phyloP scores from a whole-genome alignment of 2,329 filamentous ascomycete species.

The Penicillium crustosum region DNA sequence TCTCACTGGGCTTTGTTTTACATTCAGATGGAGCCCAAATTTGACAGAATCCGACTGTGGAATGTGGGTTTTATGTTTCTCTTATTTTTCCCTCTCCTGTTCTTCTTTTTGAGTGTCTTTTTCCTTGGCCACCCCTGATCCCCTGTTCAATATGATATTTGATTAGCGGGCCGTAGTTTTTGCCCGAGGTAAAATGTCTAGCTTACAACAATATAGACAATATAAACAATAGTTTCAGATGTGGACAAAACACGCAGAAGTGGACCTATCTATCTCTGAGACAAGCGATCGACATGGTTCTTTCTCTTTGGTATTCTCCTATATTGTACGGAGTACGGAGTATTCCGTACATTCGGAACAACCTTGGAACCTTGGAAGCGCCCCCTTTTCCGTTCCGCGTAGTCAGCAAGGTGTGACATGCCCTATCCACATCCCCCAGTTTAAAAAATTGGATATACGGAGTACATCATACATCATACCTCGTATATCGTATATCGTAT shows the following conservation, averaged over 20 bases:
- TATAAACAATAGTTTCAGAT: conserved; percentile 11
- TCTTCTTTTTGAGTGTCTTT: neutral
- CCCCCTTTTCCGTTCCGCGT: neutral
- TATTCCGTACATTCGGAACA: neutral
- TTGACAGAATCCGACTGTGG: neutral
- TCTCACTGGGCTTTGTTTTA: conserved; percentile 10
- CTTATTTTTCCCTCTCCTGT: neutral
- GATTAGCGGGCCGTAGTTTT: neutral
- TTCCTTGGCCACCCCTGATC: neutral
- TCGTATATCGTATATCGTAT: neutral
- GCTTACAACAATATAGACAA: conserved; percentile 5
- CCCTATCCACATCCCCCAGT: neutral
- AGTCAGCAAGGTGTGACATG: neutral
- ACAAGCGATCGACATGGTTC: conserved; percentile 9
- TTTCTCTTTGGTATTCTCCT: neutral
- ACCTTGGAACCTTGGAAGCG: too few relatives aligned
- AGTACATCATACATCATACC: neutral
- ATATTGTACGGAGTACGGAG: neutral
- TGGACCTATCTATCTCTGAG: conserved; percentile 6
- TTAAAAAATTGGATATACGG: neutral
- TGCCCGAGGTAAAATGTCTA: neutral
- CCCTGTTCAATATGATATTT: neutral
- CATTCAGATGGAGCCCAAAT: conserved; percentile 1
- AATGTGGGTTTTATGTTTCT: neutral
- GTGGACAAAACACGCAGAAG: conserved; percentile 6